Evolutionary conservation across 169 alveolate genomes (phyloP).

Genomic region (Plasmodium inui): DNA sequence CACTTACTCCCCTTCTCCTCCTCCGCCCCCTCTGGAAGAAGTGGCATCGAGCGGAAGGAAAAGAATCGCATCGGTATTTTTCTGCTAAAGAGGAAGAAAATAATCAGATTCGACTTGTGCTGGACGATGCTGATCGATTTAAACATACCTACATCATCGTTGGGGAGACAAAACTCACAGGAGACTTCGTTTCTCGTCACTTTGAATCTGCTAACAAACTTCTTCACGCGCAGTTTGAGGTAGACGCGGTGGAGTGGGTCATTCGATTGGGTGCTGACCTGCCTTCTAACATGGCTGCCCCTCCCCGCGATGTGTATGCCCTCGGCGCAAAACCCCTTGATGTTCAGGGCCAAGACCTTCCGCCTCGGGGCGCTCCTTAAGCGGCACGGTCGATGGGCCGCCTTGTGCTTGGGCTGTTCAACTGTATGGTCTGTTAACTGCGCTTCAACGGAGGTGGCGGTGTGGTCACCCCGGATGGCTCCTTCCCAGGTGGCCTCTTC

Average conservation of each 20-base stretch:
- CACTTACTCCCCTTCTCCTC: not conserved
- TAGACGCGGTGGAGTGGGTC: not conserved
- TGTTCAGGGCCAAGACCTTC: not conserved
- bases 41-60: not conserved
- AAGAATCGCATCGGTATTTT: conserved; percentile 6
- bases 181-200: conserved; percentile 6
- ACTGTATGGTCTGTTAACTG: not conserved
- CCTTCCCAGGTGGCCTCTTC: not conserved
- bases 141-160: conserved; percentile 42
- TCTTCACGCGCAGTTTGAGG: conserved; percentile 26
- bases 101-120: conserved; percentile 18
- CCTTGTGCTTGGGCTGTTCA: not conserved
- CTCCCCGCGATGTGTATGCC: not conserved
- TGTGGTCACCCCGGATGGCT: not conserved
- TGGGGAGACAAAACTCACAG: conserved; percentile 19
- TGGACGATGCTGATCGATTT: conserved; percentile 18
- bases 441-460: not conserved
- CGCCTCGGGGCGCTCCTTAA: not conserved
- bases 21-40: not conserved
- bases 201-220: conserved; percentile 31
- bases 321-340: conserved; percentile 48
- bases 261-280: not conserved
- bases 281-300: not conserved
- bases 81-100: conserved; percentile 14
- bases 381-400: not conserved